These are phyloP conservation scores for Sporodiniella umbellata DNA, from an alignment of 371 early-diverging fungal genomes.

Conservation along the genomic window DNA sequence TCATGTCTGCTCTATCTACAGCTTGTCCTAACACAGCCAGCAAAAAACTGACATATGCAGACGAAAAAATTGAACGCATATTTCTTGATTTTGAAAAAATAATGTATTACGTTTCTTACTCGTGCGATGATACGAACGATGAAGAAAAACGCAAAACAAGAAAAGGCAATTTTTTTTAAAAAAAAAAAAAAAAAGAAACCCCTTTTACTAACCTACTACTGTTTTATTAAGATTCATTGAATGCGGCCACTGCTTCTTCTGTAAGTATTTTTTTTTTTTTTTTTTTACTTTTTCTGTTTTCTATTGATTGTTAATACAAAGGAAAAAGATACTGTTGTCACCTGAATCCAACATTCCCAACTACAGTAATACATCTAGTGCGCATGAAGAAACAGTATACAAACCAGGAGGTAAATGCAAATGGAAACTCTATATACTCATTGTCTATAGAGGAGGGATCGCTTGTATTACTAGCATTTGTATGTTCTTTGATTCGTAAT, in stretches of 20 bases:
- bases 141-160: slow-evolving; percentile 6
- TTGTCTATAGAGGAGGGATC: slow-evolving; percentile 54
- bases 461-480: slow-evolving; percentile 56
- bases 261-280: slow-evolving; percentile 16
- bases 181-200: too few relatives aligned
- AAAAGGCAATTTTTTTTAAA: neutral
- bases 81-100: slow-evolving; percentile 77
- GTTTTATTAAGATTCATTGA: slow-evolving; percentile 24
- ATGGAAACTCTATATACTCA: neutral
- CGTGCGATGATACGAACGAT: slow-evolving; percentile 10
- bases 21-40: slow-evolving; percentile 21
- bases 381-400: neutral
- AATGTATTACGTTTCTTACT: slow-evolving; percentile 48
- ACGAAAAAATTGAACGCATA: slow-evolving; percentile 75
- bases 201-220: neutral
- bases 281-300: neutral
- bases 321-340: slow-evolving; percentile 31
- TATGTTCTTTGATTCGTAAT: slow-evolving; percentile 74
- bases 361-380: slow-evolving; percentile 11
- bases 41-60: slow-evolving; percentile 56
- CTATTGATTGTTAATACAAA: neutral
- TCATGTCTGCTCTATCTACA: slow-evolving; percentile 23
- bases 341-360: slow-evolving; percentile 46
- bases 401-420: slow-evolving; percentile 19
- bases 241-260: slow-evolving; percentile 33